Base-by-base conservation (phyloP, 2,329 filamentous ascomycete species). In the Ophiostoma populinum region DNA sequence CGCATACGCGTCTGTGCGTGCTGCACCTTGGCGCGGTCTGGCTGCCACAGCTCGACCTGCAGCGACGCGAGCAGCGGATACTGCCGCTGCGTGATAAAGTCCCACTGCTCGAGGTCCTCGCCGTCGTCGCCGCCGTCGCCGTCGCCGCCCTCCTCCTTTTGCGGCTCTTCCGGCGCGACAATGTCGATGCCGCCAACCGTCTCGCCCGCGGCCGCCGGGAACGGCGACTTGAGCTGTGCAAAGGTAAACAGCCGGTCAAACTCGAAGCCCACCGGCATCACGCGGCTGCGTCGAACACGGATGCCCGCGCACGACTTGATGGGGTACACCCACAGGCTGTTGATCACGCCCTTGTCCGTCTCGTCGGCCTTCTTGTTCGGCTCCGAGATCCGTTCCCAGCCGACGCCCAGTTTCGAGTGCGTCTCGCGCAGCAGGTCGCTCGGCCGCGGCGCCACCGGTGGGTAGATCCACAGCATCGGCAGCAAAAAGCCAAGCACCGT, bases 201-300 rank as follows among this genome's bases (percentile, higher is more conserved):
- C 13, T 42, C 30, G 33, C 56, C 49, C n/a, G 53, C 45, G 12
- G 49, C 40, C 13, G 57, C 54, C 3, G 62, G 58, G 40, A 63
- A 64, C 24, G 59, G 57, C 46, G 58, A 62, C 50, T 59, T 59
- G 41, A 67, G 59, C 52, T 86, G 77, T 2, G 80, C 83, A 50
- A 94, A 81, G 32, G 73, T 77, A 58, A 85, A 92, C 45, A 87
- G 69, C 6, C 83, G 71, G 55, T 94, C 85, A 53, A 78, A 80
- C 50, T 77, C 68, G 38, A 92, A 62, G 2, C 85, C 83, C 3
- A 70, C 70, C 6, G 70, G 59, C 30, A 81, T 55, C 12, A 90
- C 64, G 36, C 70, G 66, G 40, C 69, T 70, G 41, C 64, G 58
- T 34, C 67, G 57, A 31, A 93, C 55, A 55, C 90, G 81, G 36